Evolutionary conservation across 148 eudicot species (phyloP), one percentile per base, ranked within the genome.

Genomic region (Fagopyrum esculentum): DNA sequence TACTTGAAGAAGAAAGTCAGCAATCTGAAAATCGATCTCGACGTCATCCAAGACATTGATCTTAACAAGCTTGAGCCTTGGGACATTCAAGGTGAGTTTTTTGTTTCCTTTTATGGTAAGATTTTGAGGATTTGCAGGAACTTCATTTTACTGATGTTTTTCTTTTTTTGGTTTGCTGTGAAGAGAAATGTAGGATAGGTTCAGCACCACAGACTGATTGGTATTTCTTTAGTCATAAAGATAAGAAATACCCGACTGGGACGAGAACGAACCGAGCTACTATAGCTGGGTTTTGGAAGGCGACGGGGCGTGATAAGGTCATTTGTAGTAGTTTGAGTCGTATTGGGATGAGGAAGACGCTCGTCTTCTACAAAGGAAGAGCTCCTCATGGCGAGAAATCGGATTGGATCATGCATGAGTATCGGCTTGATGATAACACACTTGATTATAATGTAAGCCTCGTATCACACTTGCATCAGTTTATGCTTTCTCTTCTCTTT

Each of bases 401-500:
- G 0, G 88, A 86, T 54, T 91, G 97, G 97, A 91, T 91, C 80
- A 91, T 89, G 93, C 97, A 91, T 71, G 97, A 91, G 54, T 91
- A 87, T 29, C 79, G 90, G 43, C 85, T 87, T 1, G 81, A 74
- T 52, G 90, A 85, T 47, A 74, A 84, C 74, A 71, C 40, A 17
- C 71, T 66, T 66, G 56, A 45, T 69, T 54, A 68, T 48, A 77
- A 85, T 64, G 77, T 75, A 75, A 75, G 77, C 5, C 1, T 19
- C 4, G 16, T 19, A 9, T 1, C 57, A 9, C 35, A 30, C 8
- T 19, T 16, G 11, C 19, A 12, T 45, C 16, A 46, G 0, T 50
- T 9, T 6, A 6, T 16, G 4, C 35, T 30, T 10, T 5, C 17
- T 73, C 45, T 35, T 29, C 45, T 51, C 30, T 3, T n/a, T 55